These are phyloP conservation scores for Candida ficus DNA, from an alignment of 805 yeast species.

Conservation along the genomic window DNA sequence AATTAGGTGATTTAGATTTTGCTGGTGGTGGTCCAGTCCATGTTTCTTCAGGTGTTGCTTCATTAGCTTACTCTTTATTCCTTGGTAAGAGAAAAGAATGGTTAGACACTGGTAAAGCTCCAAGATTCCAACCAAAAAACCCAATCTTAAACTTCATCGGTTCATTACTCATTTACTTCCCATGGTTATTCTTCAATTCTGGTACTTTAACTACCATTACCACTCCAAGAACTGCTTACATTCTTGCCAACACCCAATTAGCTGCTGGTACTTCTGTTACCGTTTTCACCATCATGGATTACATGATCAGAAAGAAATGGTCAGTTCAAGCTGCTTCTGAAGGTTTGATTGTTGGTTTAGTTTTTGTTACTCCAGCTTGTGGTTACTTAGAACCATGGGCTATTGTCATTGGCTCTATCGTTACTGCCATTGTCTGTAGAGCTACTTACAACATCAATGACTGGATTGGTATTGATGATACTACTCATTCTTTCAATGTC, in stretches of 20 bases:
- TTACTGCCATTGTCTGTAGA: constrained; percentile 79
- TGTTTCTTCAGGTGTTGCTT: constrained; percentile 86
- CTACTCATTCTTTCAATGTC: constrained; percentile 90
- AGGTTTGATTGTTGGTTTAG: constrained; percentile 91
- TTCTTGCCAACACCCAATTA: constrained; percentile 85
- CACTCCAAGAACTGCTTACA: constrained; percentile 77
- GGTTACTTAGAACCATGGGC: constrained; percentile 93
- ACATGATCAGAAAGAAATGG: constrained; percentile 79
- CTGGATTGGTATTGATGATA: constrained; percentile 77
- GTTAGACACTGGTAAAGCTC: constrained; percentile 36
- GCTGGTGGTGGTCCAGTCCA: constrained; percentile 99
- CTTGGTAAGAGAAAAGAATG: constrained; percentile 68
- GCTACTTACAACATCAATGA: constrained; percentile 80
- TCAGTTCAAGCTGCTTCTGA: constrained; percentile 90
- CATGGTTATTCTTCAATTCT: constrained; percentile 97
- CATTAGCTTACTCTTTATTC: constrained; percentile 73
- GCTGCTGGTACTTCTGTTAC: constrained; percentile 86
- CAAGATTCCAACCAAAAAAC: constrained; percentile 84
- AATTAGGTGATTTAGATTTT: constrained; percentile 91
- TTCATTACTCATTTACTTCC: constrained; percentile 80
- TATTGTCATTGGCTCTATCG: constrained; percentile 73
- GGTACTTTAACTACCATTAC: constrained; percentile 75
- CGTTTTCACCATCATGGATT: constrained; percentile 86
- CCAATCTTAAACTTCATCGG: constrained; percentile 88
- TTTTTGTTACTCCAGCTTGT: constrained; percentile 96